These are phyloP conservation scores for Elongisporangium anandrum DNA, from an alignment of 352 stramenopile species.

Conservation along the genomic window DNA sequence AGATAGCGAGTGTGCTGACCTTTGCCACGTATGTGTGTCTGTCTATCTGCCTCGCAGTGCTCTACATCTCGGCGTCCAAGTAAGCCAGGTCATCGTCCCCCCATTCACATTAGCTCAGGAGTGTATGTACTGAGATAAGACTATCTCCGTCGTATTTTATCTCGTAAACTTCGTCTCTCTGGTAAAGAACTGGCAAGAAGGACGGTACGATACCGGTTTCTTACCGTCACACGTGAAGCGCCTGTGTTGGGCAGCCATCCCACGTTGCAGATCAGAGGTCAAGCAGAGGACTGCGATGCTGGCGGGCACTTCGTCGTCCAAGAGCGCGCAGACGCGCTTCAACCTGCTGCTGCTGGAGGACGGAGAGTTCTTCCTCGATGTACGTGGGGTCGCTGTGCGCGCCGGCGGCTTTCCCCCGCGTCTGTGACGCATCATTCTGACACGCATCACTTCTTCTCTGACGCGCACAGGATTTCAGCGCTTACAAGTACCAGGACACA, in stretches of 20 bases:
- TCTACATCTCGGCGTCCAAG: conserved; percentile 86
- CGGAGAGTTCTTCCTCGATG: conserved; percentile 93
- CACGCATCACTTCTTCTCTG: not conserved
- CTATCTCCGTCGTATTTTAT: not conserved
- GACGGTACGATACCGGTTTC: not conserved
- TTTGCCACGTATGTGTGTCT: not conserved
- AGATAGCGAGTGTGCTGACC: not conserved
- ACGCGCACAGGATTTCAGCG: conserved; percentile 69
- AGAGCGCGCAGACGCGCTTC: conserved; percentile 79
- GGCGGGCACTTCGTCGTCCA: conserved; percentile 31
- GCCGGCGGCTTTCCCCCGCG: not conserved
- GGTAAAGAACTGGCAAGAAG: not conserved
- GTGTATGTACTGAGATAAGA: not conserved
- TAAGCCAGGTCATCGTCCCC: conserved; percentile 15
- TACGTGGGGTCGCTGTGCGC: conserved; percentile 15
- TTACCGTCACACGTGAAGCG: not conserved
- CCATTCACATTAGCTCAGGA: not conserved
- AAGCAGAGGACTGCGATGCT: conserved; percentile 18
- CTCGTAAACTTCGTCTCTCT: not conserved
- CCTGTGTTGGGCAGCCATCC: not conserved
- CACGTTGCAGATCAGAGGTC: not conserved
- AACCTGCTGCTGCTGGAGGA: conserved; percentile 93
- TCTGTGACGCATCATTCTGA: not conserved
- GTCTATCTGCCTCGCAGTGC: conserved; percentile 31
- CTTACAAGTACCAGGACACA: conserved; percentile 66